Evolutionary conservation across 2,329 filamentous ascomycete genomes (phyloP), one percentile per base, ranked within the genome.

Genomic region (Volutella citrinella): DNA sequence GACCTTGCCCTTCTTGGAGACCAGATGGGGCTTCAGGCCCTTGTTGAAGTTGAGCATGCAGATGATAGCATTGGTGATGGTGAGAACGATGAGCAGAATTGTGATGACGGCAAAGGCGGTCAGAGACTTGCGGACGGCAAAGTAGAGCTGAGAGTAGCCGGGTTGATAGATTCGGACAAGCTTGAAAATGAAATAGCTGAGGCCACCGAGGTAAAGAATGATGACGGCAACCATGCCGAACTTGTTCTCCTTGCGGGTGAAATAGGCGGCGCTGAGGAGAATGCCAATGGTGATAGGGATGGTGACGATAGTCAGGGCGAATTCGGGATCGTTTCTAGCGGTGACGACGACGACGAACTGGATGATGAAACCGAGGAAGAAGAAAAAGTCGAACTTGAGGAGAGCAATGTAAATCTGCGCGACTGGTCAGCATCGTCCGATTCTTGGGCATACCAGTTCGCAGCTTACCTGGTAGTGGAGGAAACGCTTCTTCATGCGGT

Each of bases 351-450:
- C 91, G 34, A 97, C 77, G 63, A 98, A 98, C 59, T 98, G 93
- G 28, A 98, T 87, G 7, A 93, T 97, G 63, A 98, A 98, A 34
- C 91, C 93, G 31, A 98, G 80, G 74, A 98, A 98, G 73, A 98
- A 97, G 80, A 98, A 98, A 66, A 98, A 97, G 67, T 98, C 93
- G 62, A 98, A 98, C 65, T 98, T 98, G 47, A 98, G 76, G 10
- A 98, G 77, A 22, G 93, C 88, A 55, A 98, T 96, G 65, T 96
- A 98, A 61, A 98, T 90, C 90, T 95, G 43, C 6, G 18, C 9
- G 3, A 7, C 1, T 10, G 7, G 15, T 9, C 28, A 11, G 8
- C 8, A 18, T 20, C 10, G 6, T 12, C 10, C 14, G 6, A 15
- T 5, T 5, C 9, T 30, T 18, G 8, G 21, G 7, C 3, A 20